Percentiles rank a stretch among this genome's conserved stretches.
These are phyloP conservation scores for Paramyrothecium roridum DNA, from an alignment of 2,329 filamentous ascomycete genomes.

Conservation along the genomic window DNA sequence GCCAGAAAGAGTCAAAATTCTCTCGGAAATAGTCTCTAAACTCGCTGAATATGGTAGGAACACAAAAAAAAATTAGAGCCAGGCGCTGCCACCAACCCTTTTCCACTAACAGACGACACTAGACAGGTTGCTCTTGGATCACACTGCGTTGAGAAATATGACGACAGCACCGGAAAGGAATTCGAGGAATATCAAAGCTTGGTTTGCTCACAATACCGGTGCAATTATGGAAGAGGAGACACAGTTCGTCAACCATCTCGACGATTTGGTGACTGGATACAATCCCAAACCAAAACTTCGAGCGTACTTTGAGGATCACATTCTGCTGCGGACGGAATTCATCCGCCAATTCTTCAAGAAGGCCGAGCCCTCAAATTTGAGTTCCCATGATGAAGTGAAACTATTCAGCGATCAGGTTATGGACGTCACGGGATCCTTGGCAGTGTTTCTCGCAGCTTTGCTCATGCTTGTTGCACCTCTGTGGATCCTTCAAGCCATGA, in stretches of 20 bases:
- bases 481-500: neutral
- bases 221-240: neutral
- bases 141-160: neutral
- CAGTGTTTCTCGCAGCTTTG: neutral
- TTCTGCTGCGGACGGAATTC: neutral
- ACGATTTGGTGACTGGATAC: neutral
- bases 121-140: neutral
- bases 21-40: neutral
- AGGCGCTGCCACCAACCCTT: neutral
- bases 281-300: neutral
- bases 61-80: too few relatives aligned
- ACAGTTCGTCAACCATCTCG: neutral
- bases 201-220: neutral
- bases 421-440: neutral
- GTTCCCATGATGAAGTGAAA: neutral
- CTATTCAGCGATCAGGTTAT: neutral
- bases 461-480: neutral
- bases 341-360: neutral
- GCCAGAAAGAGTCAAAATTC: neutral
- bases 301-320: neutral
- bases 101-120: neutral
- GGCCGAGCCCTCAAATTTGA: neutral
- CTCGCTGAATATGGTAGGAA: neutral
- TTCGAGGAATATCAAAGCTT: neutral
- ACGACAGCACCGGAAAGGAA: neutral